A percentile compares a stretch with the other conserved stretches of the same genome.
Conservation (phyloP, 352 stramenopile genomes). For the Thraustotheca clavata region DNA sequence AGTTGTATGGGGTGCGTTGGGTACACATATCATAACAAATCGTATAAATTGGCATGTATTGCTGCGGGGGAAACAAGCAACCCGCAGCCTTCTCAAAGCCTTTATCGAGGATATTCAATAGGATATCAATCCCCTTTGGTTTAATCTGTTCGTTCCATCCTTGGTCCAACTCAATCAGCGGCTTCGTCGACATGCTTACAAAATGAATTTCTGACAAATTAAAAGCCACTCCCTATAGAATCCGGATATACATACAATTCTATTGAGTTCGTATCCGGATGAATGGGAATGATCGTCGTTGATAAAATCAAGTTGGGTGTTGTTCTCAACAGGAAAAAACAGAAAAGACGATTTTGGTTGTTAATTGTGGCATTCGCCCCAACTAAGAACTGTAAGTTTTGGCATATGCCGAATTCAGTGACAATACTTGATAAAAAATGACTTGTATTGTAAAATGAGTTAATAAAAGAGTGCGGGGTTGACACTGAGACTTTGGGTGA, state of each 20-base stretch:
- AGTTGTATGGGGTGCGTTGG: conserved; percentile 98
- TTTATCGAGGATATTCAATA: conserved; percentile 78
- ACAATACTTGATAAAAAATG: background rate
- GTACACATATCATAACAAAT: conserved; percentile 99
- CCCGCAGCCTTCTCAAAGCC: conserved; percentile 75
- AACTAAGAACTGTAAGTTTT: no score
- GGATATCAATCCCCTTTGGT: conserved; percentile 81
- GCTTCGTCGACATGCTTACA: conserved; percentile 50
- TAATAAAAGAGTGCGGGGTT: no score
- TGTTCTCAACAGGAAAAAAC: no score
- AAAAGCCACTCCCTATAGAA: background rate
- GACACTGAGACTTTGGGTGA: no score
- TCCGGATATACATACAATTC: background rate
- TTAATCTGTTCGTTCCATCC: conserved; percentile 86
- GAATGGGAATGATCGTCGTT: background rate
- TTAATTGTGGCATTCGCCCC: no score
- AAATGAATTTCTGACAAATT: background rate
- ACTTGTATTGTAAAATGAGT: no score
- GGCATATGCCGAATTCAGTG: background rate
- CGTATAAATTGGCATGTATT: conserved; percentile 88
- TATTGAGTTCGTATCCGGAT: background rate
- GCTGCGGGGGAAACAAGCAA: conserved; percentile 72
- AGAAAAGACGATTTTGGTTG: no score
- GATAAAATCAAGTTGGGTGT: no score
- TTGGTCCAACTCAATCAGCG: conserved; percentile 77